phyloP scores from a whole-genome alignment of 306 rosid genomes.

The Cajanus cajan region DNA sequence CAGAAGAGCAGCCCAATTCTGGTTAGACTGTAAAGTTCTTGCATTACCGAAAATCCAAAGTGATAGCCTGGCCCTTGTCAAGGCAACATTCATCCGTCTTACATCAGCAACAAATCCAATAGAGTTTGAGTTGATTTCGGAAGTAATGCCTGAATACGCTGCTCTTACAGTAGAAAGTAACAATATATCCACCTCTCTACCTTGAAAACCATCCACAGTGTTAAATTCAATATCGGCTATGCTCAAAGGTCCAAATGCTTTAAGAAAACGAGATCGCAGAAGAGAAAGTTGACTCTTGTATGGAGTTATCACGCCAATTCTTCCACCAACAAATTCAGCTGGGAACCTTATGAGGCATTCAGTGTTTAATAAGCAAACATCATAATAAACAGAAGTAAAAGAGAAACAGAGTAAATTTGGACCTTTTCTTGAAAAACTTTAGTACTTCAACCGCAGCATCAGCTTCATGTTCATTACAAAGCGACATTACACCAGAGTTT shows the following conservation, averaged over 20 bases:
- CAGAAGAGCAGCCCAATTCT: conserved; percentile 83
- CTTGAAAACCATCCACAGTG: conserved; percentile 98
- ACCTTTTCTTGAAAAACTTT: conserved; percentile 73
- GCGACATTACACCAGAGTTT: conserved; percentile 74
- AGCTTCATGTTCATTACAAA: conserved; percentile 85
- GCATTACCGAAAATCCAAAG: conserved; percentile 95
- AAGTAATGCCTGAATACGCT: conserved; percentile 40
- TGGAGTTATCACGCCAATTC: conserved; percentile 92
- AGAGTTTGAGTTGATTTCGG: conserved; percentile 53
- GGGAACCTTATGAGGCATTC: conserved; percentile 60
- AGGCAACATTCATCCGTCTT: conserved; percentile 98
- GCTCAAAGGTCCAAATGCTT: conserved; percentile 72
- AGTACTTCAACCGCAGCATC: conserved; percentile 87
- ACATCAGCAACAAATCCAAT: conserved; percentile 98
- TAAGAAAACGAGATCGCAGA: conserved; percentile 71
- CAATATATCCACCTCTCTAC: conserved; percentile 93
- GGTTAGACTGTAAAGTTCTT: conserved; percentile 77
- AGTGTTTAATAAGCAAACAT: conserved; percentile 28
- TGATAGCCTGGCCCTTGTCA: conserved; percentile 88
- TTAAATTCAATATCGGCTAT: conserved; percentile 70
- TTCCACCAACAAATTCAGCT: conserved; percentile 69
- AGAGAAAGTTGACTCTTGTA: conserved; percentile 85
- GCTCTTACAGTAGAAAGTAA: conserved; percentile 96
- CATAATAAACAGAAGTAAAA: background rate
- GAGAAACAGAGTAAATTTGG: conserved; percentile 17